phyloP scores from a whole-genome alignment of 768 basidiomycete species.

The Pisolithus microcarpus region DNA sequence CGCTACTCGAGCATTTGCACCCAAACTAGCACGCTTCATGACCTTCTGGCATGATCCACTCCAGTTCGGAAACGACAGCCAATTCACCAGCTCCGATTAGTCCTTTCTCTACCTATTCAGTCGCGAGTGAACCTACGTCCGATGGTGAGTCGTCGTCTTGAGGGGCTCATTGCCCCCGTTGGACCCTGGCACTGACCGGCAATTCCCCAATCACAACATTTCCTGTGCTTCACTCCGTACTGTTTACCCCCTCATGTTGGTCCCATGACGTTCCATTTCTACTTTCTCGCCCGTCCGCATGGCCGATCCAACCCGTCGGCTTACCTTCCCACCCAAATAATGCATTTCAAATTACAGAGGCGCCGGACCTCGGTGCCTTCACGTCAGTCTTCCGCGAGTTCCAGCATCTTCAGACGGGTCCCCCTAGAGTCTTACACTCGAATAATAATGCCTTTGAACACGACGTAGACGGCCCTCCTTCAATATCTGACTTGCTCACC shows the following conservation, averaged over 20 bases:
- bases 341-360: slow-evolving; percentile 31
- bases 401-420: slow-evolving; percentile 47
- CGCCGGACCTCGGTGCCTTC: slow-evolving; percentile 70
- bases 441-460: slow-evolving; percentile 14
- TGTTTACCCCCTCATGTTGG: background rate
- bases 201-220: background rate
- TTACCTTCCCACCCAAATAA: background rate
- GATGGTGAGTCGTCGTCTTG: slow-evolving; percentile 31
- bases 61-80: slow-evolving; percentile 30
- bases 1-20: background rate
- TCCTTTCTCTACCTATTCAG: slow-evolving; percentile 33
- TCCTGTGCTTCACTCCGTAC: background rate
- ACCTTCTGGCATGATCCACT: slow-evolving; percentile 22
- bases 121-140: slow-evolving; percentile 45
- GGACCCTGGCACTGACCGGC: background rate
- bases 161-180: background rate
- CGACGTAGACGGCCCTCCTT: slow-evolving; percentile 25
- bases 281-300: background rate
- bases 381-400: slow-evolving; percentile 62
- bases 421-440: slow-evolving; percentile 17
- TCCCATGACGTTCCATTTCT: background rate
- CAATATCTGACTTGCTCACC: slow-evolving; percentile 18
- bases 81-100: slow-evolving; percentile 30
- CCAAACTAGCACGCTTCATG: slow-evolving; percentile 12
- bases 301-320: background rate